Evolutionary conservation across 1,284 basidiomycete species (phyloP).

Genomic region (Pseudozyma hubeiensis): DNA sequence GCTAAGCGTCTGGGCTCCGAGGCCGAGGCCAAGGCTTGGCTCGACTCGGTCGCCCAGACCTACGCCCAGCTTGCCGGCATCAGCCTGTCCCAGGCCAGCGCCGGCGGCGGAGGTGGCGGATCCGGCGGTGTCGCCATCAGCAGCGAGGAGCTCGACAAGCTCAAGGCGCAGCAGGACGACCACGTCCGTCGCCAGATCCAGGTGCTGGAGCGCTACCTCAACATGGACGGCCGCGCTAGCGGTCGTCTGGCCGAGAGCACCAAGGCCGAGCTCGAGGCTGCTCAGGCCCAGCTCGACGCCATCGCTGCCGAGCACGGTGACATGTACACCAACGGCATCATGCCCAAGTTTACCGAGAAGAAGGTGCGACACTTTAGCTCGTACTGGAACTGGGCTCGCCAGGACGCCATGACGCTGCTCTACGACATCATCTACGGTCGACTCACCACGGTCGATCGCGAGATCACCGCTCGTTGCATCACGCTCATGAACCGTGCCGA

Average conservation of each 20-base stretch:
- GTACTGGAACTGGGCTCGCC: conserved; percentile 98
- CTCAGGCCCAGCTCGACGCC: conserved; percentile 88
- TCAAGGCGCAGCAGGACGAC: conserved; percentile 90
- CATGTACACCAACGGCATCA: conserved; percentile 90
- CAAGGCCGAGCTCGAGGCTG: conserved; percentile 77
- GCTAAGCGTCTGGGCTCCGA: conserved; percentile 92
- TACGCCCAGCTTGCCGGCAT: conserved; percentile 91
- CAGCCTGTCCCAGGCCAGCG: conserved; percentile 73
- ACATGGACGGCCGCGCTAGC: conserved; percentile 89
- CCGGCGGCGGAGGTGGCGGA: conserved; percentile 74
- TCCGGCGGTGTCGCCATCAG: conserved; percentile 78
- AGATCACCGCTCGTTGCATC: conserved; percentile 79
- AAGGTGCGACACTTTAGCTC: conserved; percentile 98
- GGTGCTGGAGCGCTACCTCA: conserved; percentile 94
- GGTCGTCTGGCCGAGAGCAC: conserved; percentile 88
- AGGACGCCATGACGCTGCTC: conserved; percentile 93
- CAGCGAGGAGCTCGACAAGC: conserved; percentile 97
- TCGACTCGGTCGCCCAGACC: conserved; percentile 83
- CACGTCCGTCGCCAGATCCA: conserved; percentile 94
- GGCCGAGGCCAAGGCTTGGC: conserved; percentile 90
- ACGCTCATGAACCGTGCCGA: conserved; percentile 97
- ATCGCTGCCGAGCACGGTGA: conserved; percentile 92
- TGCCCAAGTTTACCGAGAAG: conserved; percentile 90
- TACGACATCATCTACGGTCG: conserved; percentile 81
- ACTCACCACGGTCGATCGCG: conserved; percentile 85